Evolutionary conservation across 176 grass and related monocot genomes (phyloP).

Genomic region (Areca catechu): DNA sequence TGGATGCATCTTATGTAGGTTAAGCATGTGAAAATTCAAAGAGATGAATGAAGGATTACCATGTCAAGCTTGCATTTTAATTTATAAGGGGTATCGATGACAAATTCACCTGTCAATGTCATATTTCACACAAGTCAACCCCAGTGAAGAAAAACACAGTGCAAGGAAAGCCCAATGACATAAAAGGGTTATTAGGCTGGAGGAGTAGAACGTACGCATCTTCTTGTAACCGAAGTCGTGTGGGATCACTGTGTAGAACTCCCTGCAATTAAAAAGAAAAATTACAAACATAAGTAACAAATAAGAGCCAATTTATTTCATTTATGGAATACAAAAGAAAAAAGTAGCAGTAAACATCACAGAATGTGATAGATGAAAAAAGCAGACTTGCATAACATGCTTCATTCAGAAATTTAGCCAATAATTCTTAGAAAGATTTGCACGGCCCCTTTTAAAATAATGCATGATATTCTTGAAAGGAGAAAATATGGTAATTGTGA

Average conservation of each 20-base stretch:
- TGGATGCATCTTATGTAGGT: too few relatives aligned
- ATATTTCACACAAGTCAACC: conserved; percentile 20
- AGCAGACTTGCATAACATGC: too few relatives aligned
- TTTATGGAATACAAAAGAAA: too few relatives aligned
- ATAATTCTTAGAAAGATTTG: too few relatives aligned
- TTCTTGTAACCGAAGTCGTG: conserved; percentile 97
- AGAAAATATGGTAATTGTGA: too few relatives aligned
- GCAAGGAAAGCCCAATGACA: conserved; percentile 5
- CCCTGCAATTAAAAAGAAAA: conserved; percentile 23
- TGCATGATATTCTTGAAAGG: too few relatives aligned
- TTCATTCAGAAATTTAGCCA: too few relatives aligned
- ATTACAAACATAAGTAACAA: neutral
- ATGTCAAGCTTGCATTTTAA: conserved; percentile 88
- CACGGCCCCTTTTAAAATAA: too few relatives aligned
- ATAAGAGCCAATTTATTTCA: too few relatives aligned
- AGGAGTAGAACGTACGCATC: conserved; percentile 60
- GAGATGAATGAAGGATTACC: conserved; percentile 33
- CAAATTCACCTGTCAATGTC: conserved; percentile 61
- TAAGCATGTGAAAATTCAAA: neutral
- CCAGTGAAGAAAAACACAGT: conserved; percentile 17
- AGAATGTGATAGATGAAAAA: too few relatives aligned
- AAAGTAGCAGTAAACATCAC: too few relatives aligned
- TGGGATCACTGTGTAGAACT: conserved; percentile 79
- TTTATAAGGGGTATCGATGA: conserved; percentile 82
- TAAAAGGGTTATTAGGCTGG: conserved; percentile 15